Base-by-base conservation (phyloP, 345 rosid genomes). In the Reutealis trisperma region DNA sequence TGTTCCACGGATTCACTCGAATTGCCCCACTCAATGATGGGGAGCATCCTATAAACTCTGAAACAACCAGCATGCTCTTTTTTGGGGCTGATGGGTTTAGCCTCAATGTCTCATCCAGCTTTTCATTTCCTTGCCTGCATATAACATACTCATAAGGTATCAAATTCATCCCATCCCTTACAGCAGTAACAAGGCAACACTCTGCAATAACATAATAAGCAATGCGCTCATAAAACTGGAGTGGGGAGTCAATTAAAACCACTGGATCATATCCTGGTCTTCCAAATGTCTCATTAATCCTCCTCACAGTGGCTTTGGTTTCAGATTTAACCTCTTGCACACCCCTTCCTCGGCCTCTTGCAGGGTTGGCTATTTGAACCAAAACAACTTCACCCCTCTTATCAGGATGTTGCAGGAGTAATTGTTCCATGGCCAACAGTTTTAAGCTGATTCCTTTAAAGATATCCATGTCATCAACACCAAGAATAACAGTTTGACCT, bases 401-500 rank as follows among this genome's bases (percentile, higher is more conserved):
- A 15, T 83, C 88, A 0, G 89, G 93, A 84, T 90, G 97, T 76
- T 93, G 97, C 19, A 73, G 78, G 63, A 95, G 96, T 81, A 93
- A 85, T 70, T 91, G 98, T 74, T 93, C 99, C 98, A 95, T 89
- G 19, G 99, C 99, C 87, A 95, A 80, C 57, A 95, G 96, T 62
- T 94, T 94, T 83, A 94, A 83, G 80, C 97, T 94, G 76, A 94
- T 92, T 73, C 97, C 98, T 80, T 94, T 94, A 61, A 94, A 94
- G 63, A 94, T 91, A 86, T 94, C 98, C 98, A 94, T 94, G 81
- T 94, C 98, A 81, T 94, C 98, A 0, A 94, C 98, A 60, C 98
- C 97, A 0, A 94, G 93, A 87, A 94, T 67, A 59, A 94, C 93
- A 34, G 87, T 90, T 73, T 86, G 87, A 77, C 84, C 84, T 76